A percentile compares a stretch with the other conserved stretches of the same genome.
phyloP scores from a whole-genome alignment of 352 stramenopile genomes.

The Phytophthora melonis region DNA sequence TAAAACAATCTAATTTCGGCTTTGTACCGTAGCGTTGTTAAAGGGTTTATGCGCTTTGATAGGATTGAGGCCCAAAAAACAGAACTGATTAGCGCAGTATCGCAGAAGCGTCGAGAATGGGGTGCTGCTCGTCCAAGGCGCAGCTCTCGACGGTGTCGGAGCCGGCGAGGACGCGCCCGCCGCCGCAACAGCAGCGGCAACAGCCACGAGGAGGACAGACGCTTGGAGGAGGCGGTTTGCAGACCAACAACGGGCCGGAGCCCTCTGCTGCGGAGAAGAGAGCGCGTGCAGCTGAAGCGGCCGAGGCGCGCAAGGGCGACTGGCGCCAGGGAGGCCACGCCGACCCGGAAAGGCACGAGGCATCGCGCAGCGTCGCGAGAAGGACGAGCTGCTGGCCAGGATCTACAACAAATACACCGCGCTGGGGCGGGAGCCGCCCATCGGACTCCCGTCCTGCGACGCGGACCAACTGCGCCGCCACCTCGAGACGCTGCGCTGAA shows the following conservation, averaged over 20 bases:
- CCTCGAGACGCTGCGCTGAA: constrained; percentile 70
- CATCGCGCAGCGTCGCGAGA: constrained; percentile 75
- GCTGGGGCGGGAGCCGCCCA: constrained; percentile 80
- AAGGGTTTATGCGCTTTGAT: neutral
- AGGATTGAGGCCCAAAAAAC: neutral
- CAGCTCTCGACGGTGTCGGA: constrained; percentile 48
- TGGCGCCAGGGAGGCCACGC: constrained; percentile 79
- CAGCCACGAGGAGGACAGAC: constrained; percentile 6
- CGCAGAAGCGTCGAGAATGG: constrained; percentile 44
- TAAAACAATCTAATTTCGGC: neutral
- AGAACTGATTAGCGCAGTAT: neutral
- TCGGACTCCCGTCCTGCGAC: constrained; percentile 83
- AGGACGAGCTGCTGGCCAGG: constrained; percentile 86
- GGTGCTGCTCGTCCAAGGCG: constrained; percentile 74
- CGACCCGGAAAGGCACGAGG: constrained; percentile 75
- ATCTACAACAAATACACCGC: constrained; percentile 84
- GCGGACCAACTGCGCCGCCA: constrained; percentile 81
- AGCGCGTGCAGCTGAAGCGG: constrained; percentile 64
- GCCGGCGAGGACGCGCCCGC: constrained; percentile 7
- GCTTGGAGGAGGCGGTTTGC: constrained; percentile 7
- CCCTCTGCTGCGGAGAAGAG: constrained; percentile 77
- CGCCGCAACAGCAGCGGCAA: neutral
- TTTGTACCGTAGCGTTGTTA: neutral
- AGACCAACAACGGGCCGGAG: constrained; percentile 34
- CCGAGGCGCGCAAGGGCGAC: constrained; percentile 69